Conservation (phyloP, 1,284 basidiomycete species). For the Sanguinoderma infundibulare region DNA sequence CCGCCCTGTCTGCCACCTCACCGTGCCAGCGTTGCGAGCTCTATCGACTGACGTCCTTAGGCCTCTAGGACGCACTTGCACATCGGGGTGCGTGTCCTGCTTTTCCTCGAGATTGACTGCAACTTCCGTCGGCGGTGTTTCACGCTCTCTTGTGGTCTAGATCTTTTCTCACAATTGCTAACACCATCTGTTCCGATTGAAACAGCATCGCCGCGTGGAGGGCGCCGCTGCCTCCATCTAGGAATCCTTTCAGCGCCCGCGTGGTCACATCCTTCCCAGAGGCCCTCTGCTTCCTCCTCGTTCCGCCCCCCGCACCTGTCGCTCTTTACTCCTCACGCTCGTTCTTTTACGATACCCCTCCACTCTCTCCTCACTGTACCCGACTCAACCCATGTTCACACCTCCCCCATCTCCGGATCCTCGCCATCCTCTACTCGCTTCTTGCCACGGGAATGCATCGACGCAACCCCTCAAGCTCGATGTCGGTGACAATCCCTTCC, state of each 20-base stretch:
- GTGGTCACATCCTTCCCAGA: constrained; percentile 2
- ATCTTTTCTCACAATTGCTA: constrained; percentile 9
- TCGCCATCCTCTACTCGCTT: constrained; percentile 14
- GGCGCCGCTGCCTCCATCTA: constrained; percentile 11
- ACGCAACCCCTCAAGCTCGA: constrained; percentile 16
- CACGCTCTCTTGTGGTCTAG: not conserved
- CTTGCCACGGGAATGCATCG: constrained; percentile 7
- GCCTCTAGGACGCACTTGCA: not conserved
- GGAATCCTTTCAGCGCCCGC: constrained; percentile 12
- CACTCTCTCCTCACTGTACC: not conserved
- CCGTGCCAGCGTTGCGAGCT: not conserved
- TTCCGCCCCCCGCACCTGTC: constrained; percentile 14
- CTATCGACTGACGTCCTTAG: not conserved
- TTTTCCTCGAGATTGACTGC: not conserved
- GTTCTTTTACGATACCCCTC: constrained; percentile 19
- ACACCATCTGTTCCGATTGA: constrained; percentile 15
- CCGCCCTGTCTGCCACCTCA: constrained; percentile 14
- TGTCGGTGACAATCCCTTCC: constrained; percentile 15
- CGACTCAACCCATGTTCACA: constrained; percentile 47
- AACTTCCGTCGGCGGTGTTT: not conserved
- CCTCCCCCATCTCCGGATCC: constrained; percentile 52
- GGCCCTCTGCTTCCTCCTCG: constrained; percentile 9
- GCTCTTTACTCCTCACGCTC: constrained; percentile 30
- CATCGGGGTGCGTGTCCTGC: not conserved
- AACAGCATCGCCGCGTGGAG: constrained; percentile 14